A percentile compares a stretch with the other conserved stretches of the same genome.
phyloP scores from a whole-genome alignment of 345 rosid genomes.

The Sisymbrium altissimum region DNA sequence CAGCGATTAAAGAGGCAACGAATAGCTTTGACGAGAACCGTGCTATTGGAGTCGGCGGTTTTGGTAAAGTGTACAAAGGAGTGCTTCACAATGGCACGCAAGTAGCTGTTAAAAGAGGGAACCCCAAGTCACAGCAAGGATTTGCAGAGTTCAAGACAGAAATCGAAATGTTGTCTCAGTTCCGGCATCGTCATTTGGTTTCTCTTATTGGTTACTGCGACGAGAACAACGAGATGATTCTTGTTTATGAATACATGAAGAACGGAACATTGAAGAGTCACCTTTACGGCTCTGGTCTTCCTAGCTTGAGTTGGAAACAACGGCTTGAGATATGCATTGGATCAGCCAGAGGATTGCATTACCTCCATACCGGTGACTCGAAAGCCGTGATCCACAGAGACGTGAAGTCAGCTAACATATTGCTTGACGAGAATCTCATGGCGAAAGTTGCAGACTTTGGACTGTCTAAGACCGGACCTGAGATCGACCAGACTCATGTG shows the following conservation, averaged over 20 bases:
- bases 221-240: slow-evolving; percentile 72
- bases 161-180: slow-evolving; percentile 78
- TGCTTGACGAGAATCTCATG: slow-evolving; percentile 68
- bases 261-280: slow-evolving; percentile 71
- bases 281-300: slow-evolving; percentile 55
- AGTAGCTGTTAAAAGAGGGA: slow-evolving; percentile 79
- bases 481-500: slow-evolving; percentile 92
- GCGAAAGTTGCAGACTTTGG: slow-evolving; percentile 84
- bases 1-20: slow-evolving; percentile 61
- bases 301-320: slow-evolving; percentile 65
- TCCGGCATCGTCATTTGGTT: slow-evolving; percentile 77
- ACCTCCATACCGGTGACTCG: slow-evolving; percentile 68
- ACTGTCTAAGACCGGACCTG: slow-evolving; percentile 86
- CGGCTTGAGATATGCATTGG: slow-evolving; percentile 71
- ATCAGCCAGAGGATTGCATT: slow-evolving; percentile 67
- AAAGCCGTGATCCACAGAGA: slow-evolving; percentile 74
- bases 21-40: slow-evolving; percentile 66
- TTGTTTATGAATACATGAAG: slow-evolving; percentile 75
- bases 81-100: slow-evolving; percentile 50
- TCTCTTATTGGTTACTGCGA: slow-evolving; percentile 82
- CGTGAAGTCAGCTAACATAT: slow-evolving; percentile 70
- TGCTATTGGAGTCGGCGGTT: slow-evolving; percentile 73
- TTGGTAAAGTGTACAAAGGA: slow-evolving; percentile 79
- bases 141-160: slow-evolving; percentile 75
- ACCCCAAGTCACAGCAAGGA: slow-evolving; percentile 72